A percentile compares a stretch with the other conserved stretches of the same genome.
phyloP scores from a whole-genome alignment of 2,329 filamentous ascomycete species.

The Pseudogymnoascus sp. region DNA sequence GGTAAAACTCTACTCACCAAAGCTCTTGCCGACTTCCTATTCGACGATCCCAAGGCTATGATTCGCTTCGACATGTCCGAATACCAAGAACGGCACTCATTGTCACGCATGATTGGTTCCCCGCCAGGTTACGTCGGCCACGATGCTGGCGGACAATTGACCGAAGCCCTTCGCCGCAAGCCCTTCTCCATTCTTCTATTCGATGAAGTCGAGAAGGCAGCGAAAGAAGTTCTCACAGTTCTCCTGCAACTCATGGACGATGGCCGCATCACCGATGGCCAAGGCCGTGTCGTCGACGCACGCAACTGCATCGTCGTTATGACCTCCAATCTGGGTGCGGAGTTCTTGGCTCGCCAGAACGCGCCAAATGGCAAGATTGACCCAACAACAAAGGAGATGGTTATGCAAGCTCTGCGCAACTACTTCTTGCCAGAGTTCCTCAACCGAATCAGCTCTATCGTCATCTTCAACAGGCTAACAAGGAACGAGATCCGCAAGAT shows the following conservation, averaged over 20 bases:
- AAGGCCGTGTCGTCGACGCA: constrained; percentile 88
- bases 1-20: constrained; percentile 97
- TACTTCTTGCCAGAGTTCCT: constrained; percentile 98
- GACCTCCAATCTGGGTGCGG: constrained; percentile 94
- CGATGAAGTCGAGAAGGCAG: constrained; percentile 96
- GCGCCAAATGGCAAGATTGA: constrained; percentile 79
- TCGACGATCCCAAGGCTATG: constrained; percentile 95
- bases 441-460: constrained; percentile 89
- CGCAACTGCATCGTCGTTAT: constrained; percentile 99
- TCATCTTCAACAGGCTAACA: constrained; percentile 97
- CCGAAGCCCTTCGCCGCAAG: constrained; percentile 83
- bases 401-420: constrained; percentile 82
- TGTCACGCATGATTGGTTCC: constrained; percentile 95
- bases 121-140: constrained; percentile 96
- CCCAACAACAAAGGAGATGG: constrained; percentile 72
- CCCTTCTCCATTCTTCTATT: constrained; percentile 98
- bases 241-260: constrained; percentile 99
- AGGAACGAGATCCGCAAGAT: constrained; percentile 87
- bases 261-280: constrained; percentile 94
- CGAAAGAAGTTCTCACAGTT: constrained; percentile 93
- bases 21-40: constrained; percentile 92
- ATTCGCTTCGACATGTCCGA: constrained; percentile 99
- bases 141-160: constrained; percentile 90
- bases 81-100: constrained; percentile 92
- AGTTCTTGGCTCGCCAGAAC: constrained; percentile 76